A percentile compares a stretch with the other conserved stretches of the same genome.
Evolutionary conservation across 352 stramenopile species (phyloP).

Genomic region (Phytophthora ohioensis): DNA sequence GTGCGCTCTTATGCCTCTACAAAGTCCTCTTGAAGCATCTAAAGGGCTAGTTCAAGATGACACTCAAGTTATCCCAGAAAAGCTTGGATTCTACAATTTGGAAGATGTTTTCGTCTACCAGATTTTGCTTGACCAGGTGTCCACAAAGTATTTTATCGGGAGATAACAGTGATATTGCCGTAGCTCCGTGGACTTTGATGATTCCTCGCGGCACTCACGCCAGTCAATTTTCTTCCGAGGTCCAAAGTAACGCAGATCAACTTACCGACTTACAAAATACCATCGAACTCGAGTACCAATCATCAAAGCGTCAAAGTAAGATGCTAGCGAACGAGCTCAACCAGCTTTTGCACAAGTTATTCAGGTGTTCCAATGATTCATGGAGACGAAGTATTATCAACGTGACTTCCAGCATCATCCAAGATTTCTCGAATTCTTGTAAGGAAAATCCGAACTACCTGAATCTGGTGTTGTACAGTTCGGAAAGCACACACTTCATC

Average conservation of each 20-base stretch:
- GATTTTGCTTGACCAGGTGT: slow-evolving; percentile 47
- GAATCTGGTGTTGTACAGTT: slow-evolving; percentile 25
- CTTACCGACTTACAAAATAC: slow-evolving; percentile 27
- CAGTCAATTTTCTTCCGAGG: slow-evolving; percentile 36
- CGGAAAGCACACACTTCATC: slow-evolving; percentile 29
- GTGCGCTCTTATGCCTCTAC: slow-evolving; percentile 49
- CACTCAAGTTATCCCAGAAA: not conserved
- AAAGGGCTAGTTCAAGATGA: slow-evolving; percentile 26
- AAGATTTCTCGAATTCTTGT: slow-evolving; percentile 2
- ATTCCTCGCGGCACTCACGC: slow-evolving; percentile 42
- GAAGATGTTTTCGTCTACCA: slow-evolving; percentile 56
- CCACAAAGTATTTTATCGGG: slow-evolving; percentile 3
- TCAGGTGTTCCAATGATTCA: slow-evolving; percentile 9
- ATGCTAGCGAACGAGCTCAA: slow-evolving; percentile 44
- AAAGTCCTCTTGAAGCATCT: slow-evolving; percentile 37
- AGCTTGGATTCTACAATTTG: slow-evolving; percentile 34
- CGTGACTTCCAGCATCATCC: slow-evolving; percentile 9
- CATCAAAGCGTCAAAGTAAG: slow-evolving; percentile 33
- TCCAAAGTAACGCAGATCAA: slow-evolving; percentile 1
- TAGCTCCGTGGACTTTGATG: slow-evolving; percentile 39
- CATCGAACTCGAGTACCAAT: slow-evolving; percentile 34
- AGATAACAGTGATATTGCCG: slow-evolving; percentile 1
- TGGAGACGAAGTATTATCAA: slow-evolving; percentile 34
- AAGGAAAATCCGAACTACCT: not conserved
- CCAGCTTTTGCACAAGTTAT: slow-evolving; percentile 34